These are phyloP conservation scores for Tricholoma sp. DNA, from an alignment of 768 basidiomycete species.

Conservation along the genomic window DNA sequence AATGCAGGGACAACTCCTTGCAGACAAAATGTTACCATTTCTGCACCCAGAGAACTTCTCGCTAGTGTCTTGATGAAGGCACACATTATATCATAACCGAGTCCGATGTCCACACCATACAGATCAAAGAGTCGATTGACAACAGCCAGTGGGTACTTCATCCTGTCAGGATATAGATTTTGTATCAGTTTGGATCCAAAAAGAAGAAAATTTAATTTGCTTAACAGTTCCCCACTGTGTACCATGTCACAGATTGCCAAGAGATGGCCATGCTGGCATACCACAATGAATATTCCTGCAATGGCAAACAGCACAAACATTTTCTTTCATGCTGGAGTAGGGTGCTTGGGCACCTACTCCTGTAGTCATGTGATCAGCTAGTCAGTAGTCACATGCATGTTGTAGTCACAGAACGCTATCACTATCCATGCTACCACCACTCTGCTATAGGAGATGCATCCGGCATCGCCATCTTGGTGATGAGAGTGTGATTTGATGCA, in stretches of 20 bases:
- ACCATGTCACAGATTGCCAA: slow-evolving; percentile 19
- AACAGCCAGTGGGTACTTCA: slow-evolving; percentile 24
- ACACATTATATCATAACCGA: slow-evolving; percentile 28
- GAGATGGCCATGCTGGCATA: slow-evolving; percentile 24
- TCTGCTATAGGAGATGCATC: too few relatives aligned
- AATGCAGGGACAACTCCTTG: slow-evolving; percentile 17
- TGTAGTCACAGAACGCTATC: too few relatives aligned
- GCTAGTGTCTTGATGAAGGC: slow-evolving; percentile 18
- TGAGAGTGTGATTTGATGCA: too few relatives aligned
- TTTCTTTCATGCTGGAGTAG: slow-evolving; percentile 17
- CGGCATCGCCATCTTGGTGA: too few relatives aligned
- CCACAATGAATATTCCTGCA: slow-evolving; percentile 21
- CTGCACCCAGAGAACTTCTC: slow-evolving; percentile 15
- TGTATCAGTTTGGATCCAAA: neutral
- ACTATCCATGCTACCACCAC: too few relatives aligned
- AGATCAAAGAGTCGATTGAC: slow-evolving; percentile 15
- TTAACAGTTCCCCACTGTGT: neutral
- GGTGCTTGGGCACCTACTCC: too few relatives aligned
- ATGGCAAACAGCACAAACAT: slow-evolving; percentile 9
- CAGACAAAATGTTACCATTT: slow-evolving; percentile 2
- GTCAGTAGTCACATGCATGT: too few relatives aligned
- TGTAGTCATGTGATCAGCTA: too few relatives aligned
- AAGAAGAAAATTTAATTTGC: neutral
- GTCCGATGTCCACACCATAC: slow-evolving; percentile 14
- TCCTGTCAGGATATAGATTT: slow-evolving; percentile 8